A percentile compares a stretch with the other conserved stretches of the same genome.
These are phyloP conservation scores for Aureobasidium sp. DNA, from an alignment of 2,329 filamentous ascomycete genomes.

Conservation along the genomic window DNA sequence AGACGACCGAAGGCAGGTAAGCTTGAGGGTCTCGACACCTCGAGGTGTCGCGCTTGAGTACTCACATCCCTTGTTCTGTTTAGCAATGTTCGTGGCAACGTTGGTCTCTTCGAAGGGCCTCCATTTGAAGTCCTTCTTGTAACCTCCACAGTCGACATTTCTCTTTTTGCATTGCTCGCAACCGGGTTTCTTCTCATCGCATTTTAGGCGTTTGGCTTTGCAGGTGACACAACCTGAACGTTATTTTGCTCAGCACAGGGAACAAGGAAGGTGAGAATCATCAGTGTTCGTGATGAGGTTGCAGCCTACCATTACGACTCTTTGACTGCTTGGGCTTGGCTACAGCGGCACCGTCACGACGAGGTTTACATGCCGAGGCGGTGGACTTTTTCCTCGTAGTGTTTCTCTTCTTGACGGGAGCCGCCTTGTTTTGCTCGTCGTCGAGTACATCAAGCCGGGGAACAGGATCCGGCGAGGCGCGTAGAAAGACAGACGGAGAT, in stretches of 20 bases:
- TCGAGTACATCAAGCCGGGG: conserved; percentile 21
- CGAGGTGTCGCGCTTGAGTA: neutral
- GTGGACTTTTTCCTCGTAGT: conserved; percentile 18
- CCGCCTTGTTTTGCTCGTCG: conserved; percentile 19
- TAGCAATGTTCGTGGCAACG: conserved; percentile 38
- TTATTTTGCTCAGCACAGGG: conserved; percentile 17
- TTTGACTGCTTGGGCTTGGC: conserved; percentile 64
- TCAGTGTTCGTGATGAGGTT: neutral
- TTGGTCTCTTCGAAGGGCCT: conserved; percentile 57
- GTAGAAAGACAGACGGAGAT: conserved; percentile 47
- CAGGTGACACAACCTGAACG: conserved; percentile 59
- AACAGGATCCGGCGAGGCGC: conserved; percentile 23
- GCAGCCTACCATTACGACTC: conserved; percentile 57
- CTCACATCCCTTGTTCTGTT: conserved; percentile 38
- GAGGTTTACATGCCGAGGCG: conserved; percentile 18
- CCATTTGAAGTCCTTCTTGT: conserved; percentile 71
- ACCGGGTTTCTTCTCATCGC: conserved; percentile 61
- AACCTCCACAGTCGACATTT: conserved; percentile 58
- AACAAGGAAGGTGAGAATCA: neutral
- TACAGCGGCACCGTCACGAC: conserved; percentile 28
- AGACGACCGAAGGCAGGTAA: neutral
- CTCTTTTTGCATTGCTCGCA: conserved; percentile 59
- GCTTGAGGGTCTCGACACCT: neutral
- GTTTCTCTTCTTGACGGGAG: conserved; percentile 16
- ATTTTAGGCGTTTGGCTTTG: conserved; percentile 65